Evolutionary conservation across 371 early-diverging fungal species (phyloP), one percentile per base, ranked within the genome.

Genomic region (Mucor lusitanicus): DNA sequence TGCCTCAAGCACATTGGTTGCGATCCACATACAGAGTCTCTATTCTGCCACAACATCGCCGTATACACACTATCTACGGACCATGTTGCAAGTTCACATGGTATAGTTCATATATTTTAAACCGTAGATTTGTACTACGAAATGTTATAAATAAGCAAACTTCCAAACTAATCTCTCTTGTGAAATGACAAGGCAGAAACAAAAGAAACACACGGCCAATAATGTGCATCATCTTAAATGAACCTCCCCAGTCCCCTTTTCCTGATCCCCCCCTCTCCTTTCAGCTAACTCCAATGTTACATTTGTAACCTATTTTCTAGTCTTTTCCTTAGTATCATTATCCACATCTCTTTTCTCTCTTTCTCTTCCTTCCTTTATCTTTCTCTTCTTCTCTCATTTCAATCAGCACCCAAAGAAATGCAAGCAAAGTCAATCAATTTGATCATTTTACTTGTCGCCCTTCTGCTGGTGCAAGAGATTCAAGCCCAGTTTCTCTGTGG

Each of bases 141-240:
- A 27, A 28, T 17, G 27, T 23, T 27, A 23, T 53, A 53, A 53
- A 25, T 53, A 53, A 53, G 53, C 21, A 4, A 53, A 53, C 21
- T 40, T 46, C 46, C 19, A 46, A 46, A 46, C 46, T 46, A 46
- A 46, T 25, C 54, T 28, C 28, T 54, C 54, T 54, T 27, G 54
- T 54, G 54, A 54, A 54, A 54, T 54, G 54, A 27, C 28, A 54
- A 21, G 21, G 46, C 46, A 19, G 46, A 46, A 46, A 21, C 21
- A 53, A 25, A 25, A 8, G 23, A 53, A 25, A 23, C 53, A 53
- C 53, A 53, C 53, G 27, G 25, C 56, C 56, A 56, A 56, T 56
- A 21, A n/a, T n/a, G 33, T 32, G 56, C 30, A 56, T 19, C 56
- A 56, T 28, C 56, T 56, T 56, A 56, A 56, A 56, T 56, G 56